These are phyloP conservation scores for Venturia oleaginea DNA, from an alignment of 2,329 filamentous ascomycete species.

Conservation along the genomic window DNA sequence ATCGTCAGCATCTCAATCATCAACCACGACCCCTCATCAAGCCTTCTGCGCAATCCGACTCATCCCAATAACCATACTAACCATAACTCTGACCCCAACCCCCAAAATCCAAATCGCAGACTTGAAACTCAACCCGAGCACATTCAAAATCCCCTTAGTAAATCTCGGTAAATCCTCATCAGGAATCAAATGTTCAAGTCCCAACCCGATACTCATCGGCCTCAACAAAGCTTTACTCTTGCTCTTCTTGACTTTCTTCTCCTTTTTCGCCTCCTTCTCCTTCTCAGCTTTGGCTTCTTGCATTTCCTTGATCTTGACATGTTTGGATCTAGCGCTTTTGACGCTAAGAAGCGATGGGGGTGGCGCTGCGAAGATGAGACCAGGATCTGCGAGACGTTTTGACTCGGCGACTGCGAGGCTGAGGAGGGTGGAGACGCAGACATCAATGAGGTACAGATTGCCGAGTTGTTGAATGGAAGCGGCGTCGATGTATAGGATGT, in stretches of 20 bases:
- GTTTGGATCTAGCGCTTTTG: background rate
- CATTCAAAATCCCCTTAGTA: slow-evolving; percentile 10
- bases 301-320: slow-evolving; percentile 3
- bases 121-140: slow-evolving; percentile 11
- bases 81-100: slow-evolving; percentile 10
- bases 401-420: slow-evolving; percentile 38
- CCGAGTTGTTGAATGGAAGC: slow-evolving; percentile 34
- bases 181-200: slow-evolving; percentile 10
- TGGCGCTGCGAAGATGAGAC: slow-evolving; percentile 24
- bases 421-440: slow-evolving; percentile 33
- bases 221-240: slow-evolving; percentile 11
- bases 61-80: slow-evolving; percentile 9
- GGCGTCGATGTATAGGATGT: slow-evolving; percentile 34
- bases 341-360: slow-evolving; percentile 18
- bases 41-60: slow-evolving; percentile 5
- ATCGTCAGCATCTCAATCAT: background rate
- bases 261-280: background rate
- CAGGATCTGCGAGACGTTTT: slow-evolving; percentile 19
- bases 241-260: slow-evolving; percentile 9
- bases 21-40: background rate
- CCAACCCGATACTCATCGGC: slow-evolving; percentile 4
- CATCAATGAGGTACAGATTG: slow-evolving; percentile 38
- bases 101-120: slow-evolving; percentile 7
- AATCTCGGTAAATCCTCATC: slow-evolving; percentile 12
- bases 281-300: background rate